These are phyloP conservation scores for Dysphania ambrosioides DNA, from an alignment of 148 eudicot species.

Conservation along the genomic window DNA sequence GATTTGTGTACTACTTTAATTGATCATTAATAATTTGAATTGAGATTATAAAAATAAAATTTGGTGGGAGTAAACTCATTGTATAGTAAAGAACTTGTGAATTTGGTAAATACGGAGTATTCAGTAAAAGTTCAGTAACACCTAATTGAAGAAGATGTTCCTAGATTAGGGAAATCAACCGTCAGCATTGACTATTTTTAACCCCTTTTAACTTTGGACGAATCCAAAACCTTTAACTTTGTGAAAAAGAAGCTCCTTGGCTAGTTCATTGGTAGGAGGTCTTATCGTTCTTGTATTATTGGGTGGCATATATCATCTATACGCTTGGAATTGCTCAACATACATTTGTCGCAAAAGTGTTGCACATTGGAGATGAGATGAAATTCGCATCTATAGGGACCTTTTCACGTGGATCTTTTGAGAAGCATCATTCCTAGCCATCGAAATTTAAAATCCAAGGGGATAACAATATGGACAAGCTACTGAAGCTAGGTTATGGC, in stretches of 20 bases:
- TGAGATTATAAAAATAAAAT: too few species aligned
- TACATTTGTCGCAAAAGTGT: constrained; percentile 5
- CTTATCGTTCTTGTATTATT: not conserved
- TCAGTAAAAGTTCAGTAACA: too few species aligned
- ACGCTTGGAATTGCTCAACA: constrained; percentile 3
- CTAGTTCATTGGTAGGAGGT: not conserved
- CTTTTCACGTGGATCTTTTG: not conserved
- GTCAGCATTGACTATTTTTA: not conserved
- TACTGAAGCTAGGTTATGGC: not conserved
- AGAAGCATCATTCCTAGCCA: not conserved
- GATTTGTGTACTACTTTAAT: too few species aligned
- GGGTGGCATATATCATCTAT: not conserved
- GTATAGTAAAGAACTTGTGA: too few species aligned
- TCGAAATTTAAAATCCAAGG: not conserved
- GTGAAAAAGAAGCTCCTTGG: not conserved
- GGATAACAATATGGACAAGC: not conserved
- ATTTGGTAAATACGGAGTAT: too few species aligned
- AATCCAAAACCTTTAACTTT: not conserved
- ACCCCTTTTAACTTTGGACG: not conserved
- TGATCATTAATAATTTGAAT: too few species aligned
- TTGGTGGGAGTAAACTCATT: too few species aligned
- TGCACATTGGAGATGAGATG: constrained; percentile 10
- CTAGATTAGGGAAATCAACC: not conserved
- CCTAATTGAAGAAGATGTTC: not conserved
- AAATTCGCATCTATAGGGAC: not conserved